phyloP scores from a whole-genome alignment of 805 yeast species.

The Candida wancherniae region DNA sequence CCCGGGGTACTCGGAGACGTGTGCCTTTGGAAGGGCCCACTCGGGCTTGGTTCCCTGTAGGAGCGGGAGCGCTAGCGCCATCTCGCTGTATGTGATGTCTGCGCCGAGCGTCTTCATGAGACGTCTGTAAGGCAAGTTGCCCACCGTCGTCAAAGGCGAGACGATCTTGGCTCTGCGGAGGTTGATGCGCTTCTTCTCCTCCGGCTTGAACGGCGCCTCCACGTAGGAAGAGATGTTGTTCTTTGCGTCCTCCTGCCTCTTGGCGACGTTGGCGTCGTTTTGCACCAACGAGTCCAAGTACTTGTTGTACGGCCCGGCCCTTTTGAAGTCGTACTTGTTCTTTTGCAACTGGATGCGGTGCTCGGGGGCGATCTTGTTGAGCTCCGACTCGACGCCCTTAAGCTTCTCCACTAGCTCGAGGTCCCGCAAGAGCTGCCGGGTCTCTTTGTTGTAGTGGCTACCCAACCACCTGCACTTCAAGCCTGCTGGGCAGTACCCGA shows the following conservation, averaged over 20 bases:
- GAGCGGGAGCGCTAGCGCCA: constrained; percentile 86
- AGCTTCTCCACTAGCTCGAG: constrained; percentile 31
- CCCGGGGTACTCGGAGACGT: constrained; percentile 73
- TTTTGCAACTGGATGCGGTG: constrained; percentile 49
- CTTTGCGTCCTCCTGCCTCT: constrained; percentile 19
- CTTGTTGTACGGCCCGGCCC: constrained; percentile 49
- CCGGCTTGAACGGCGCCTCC: constrained; percentile 71
- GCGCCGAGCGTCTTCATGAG: constrained; percentile 88
- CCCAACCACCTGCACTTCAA: constrained; percentile 87
- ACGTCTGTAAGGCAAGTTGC: constrained; percentile 92
- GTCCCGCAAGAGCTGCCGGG: constrained; percentile 43
- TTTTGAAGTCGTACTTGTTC: constrained; percentile 55
- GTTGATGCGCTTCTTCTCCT: constrained; percentile 77
- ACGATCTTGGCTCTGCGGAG: constrained; percentile 74
- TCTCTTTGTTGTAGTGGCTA: constrained; percentile 56
- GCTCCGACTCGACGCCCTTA: constrained; percentile 45
- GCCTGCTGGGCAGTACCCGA: constrained; percentile 92
- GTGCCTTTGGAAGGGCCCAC: constrained; percentile 97
- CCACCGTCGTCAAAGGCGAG: constrained; percentile 96
- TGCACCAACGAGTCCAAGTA: constrained; percentile 61
- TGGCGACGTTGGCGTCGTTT: constrained; percentile 35
- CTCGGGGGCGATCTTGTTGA: constrained; percentile 54
- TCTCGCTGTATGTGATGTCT: constrained; percentile 89
- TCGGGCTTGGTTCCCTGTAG: constrained; percentile 89
- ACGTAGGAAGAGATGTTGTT: constrained; percentile 48